Conservation (phyloP, 495 filamentous ascomycete genomes). For the Tricharina praecox region DNA sequence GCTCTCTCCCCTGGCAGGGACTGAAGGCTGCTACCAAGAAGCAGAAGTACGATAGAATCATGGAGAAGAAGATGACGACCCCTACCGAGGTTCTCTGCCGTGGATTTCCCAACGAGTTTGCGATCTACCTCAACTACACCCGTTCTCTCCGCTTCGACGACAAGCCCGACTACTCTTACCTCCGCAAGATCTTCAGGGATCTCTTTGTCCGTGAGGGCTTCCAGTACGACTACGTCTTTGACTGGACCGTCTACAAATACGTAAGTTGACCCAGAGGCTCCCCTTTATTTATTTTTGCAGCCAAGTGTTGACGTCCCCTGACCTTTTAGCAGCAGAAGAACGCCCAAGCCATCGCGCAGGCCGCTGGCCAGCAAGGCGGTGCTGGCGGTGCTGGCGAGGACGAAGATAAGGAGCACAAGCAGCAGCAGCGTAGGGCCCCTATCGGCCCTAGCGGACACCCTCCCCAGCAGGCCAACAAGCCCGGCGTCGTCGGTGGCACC, state of each 20-base stretch:
- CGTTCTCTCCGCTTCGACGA: constrained; percentile 97
- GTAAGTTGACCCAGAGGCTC: constrained; percentile 21
- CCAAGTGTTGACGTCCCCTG: too few relatives aligned
- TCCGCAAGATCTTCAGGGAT: constrained; percentile 99
- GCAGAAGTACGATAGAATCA: constrained; percentile 99
- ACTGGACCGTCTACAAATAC: constrained; percentile 99
- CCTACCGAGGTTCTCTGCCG: constrained; percentile 98
- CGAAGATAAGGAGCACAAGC: constrained; percentile 54
- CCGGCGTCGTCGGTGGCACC: constrained; percentile 54
- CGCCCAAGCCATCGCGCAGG: constrained; percentile 61
- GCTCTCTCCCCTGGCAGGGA: constrained; percentile 97
- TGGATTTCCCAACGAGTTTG: constrained; percentile 98
- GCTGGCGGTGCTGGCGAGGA: too few relatives aligned
- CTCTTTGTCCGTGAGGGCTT: constrained; percentile 98
- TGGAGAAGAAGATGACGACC: constrained; percentile 99
- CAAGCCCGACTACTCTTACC: constrained; percentile 99
- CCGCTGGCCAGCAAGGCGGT: constrained; percentile 36
- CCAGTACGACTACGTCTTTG: constrained; percentile 99
- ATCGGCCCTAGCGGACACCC: constrained; percentile 43
- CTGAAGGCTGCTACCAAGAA: constrained; percentile 99
- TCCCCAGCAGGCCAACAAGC: constrained; percentile 47
- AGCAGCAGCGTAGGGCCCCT: constrained; percentile 43
- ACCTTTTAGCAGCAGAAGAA: constrained; percentile 60
- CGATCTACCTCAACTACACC: constrained; percentile 99
- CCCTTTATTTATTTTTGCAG: too few relatives aligned